Percentiles rank a stretch among this genome's conserved stretches.
phyloP scores from a whole-genome alignment of 2,329 filamentous ascomycete species.

The Aureobasidium sp. region DNA sequence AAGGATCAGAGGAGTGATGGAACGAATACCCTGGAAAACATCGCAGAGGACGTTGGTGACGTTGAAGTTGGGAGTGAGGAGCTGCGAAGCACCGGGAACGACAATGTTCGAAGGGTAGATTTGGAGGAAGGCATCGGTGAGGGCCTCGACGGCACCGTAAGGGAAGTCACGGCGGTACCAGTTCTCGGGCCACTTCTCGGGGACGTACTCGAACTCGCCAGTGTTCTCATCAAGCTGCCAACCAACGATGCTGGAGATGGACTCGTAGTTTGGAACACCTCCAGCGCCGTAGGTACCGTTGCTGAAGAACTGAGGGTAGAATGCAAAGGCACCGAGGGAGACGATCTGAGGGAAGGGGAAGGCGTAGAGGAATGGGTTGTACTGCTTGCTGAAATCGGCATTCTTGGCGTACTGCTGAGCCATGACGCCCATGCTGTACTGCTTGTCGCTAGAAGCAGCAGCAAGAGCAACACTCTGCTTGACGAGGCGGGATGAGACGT shows the following conservation, averaged over 20 bases:
- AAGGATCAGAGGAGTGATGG: conserved; percentile 29
- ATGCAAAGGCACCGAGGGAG: conserved; percentile 24
- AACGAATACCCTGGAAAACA: conserved; percentile 31
- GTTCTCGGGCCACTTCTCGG: conserved; percentile 24
- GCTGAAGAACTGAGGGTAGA: conserved; percentile 29
- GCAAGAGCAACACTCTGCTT: conserved; percentile 26
- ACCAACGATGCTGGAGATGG: conserved; percentile 26
- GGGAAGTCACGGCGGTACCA: conserved; percentile 26
- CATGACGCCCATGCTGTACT: conserved; percentile 26
- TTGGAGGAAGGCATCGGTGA: conserved; percentile 27
- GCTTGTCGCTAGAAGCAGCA: conserved; percentile 18
- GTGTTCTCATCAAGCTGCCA: conserved; percentile 21
- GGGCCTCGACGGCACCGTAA: conserved; percentile 26
- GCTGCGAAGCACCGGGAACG: conserved; percentile 24
- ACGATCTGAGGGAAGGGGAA: conserved; percentile 30
- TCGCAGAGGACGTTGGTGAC: conserved; percentile 29
- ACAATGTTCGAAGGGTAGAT: conserved; percentile 32
- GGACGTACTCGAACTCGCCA: conserved; percentile 26
- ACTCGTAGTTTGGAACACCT: conserved; percentile 31
- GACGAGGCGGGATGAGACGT: conserved; percentile 27
- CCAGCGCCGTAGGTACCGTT: conserved; percentile 32
- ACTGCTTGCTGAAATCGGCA: conserved; percentile 18
- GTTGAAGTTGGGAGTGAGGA: conserved; percentile 30
- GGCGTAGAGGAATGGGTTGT: conserved; percentile 30
- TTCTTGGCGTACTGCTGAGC: conserved; percentile 20